Evolutionary conservation across 2,329 filamentous ascomycete genomes (phyloP).

Genomic region (Ceratocystis destructans): DNA sequence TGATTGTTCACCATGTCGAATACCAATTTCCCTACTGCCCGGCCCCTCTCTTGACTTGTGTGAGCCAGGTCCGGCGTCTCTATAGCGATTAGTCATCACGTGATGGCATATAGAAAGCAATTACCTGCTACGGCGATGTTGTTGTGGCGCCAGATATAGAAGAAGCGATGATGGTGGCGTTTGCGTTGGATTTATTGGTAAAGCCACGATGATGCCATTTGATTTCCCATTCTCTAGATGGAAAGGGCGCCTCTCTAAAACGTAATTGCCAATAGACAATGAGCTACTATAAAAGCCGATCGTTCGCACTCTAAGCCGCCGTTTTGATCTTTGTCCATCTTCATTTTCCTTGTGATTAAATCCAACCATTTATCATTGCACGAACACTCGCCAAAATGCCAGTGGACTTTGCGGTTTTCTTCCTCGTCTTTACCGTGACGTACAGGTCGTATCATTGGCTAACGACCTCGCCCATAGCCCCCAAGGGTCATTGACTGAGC

Average conservation of each 20-base stretch:
- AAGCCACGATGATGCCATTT: background rate
- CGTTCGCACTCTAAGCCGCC: background rate
- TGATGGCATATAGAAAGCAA: no score
- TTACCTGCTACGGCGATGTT: no score
- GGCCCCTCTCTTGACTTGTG: no score
- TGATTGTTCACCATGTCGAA: no score
- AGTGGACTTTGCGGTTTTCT: background rate
- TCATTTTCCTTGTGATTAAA: background rate
- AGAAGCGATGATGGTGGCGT: no score
- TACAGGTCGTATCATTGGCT: constrained; percentile 5
- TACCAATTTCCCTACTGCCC: no score
- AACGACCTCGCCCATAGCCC: background rate
- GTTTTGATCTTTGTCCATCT: background rate
- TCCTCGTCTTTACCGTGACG: background rate
- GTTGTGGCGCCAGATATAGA: no score
- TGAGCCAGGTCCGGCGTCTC: no score
- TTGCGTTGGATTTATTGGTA: no score
- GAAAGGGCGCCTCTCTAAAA: background rate
- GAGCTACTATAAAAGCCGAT: background rate
- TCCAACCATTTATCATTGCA: background rate
- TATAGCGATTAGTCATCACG: no score
- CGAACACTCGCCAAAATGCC: background rate
- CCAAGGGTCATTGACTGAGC: background rate
- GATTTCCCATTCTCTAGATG: background rate
- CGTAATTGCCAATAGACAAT: background rate